Evolutionary conservation across 371 early-diverging fungal genomes (phyloP), one percentile per base, ranked within the genome.

Genomic region (Mortierella sp.): DNA sequence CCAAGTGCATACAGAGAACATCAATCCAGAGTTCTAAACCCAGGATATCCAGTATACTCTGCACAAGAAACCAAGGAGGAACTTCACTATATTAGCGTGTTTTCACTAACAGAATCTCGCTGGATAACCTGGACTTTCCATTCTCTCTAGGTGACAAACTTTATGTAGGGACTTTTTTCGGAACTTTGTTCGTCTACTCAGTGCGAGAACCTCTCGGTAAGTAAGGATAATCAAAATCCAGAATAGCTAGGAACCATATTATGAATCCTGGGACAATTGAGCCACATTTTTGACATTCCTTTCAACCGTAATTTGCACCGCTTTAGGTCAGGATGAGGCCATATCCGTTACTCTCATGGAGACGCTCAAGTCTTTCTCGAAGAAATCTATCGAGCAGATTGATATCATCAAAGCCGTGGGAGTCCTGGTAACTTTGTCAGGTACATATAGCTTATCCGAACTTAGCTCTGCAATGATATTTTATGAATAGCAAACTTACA

Each of bases 341-440:
- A 80, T 80, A 64, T 68, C 81, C 1, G 90, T 90, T 1, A 87
- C 86, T 0, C 84, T 94, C 45, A 80, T 85, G 9, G 89, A 93
- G 59, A 92, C 93, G 0, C 85, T 87, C 58, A 93, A 93, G 77
- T 86, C 79, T 10, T 93, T 95, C 77, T 89, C 93, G 19, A 90
- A 89, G 63, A 87, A 85, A 51, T 84, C 93, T 10, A 90, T 95
- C 54, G 94, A 94, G 63, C 93, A 93, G 53, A 82, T 95, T 29
- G 93, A 91, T 67, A 87, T 93, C 26, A 91, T 95, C 61, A 93
- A 93, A 62, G 93, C 93, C 68, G 89, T 93, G 3, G 92, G 90
- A 55, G 85, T 93, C 0, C 83, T 95, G 22, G 93, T 94, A 8
- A 89, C 91, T 2, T 79, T 94, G 53, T 88, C 93, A 56, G 92